phyloP scores from a whole-genome alignment of 257 asterid species.

The Gentiana macrophylla region DNA sequence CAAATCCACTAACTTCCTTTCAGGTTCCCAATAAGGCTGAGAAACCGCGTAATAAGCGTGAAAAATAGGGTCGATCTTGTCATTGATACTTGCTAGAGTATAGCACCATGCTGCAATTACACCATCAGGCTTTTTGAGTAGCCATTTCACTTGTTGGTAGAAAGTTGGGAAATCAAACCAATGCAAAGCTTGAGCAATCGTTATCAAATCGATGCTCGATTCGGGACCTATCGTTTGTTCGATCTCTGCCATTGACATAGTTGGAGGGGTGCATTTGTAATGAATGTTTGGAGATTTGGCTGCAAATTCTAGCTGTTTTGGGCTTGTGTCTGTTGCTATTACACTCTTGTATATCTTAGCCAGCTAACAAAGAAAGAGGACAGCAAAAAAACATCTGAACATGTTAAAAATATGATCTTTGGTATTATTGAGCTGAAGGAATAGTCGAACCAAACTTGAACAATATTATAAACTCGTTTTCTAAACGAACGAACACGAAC shows the following conservation, averaged over 20 bases:
- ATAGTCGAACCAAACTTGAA: no score
- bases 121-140: constrained; percentile 52
- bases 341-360: constrained; percentile 44
- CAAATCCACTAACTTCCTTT: no score
- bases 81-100: constrained; percentile 38
- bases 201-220: constrained; percentile 39
- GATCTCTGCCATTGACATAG: constrained; percentile 40
- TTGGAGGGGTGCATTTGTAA: constrained; percentile 48
- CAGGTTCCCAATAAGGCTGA: constrained; percentile 34
- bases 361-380: constrained; percentile 22
- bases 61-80: constrained; percentile 32
- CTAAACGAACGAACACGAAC: no score
- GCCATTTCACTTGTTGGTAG: constrained; percentile 45
- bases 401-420: no score
- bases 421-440: no score
- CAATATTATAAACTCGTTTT: no score
- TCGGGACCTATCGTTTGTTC: constrained; percentile 25
- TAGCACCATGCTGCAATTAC: constrained; percentile 82
- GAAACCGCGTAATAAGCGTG: constrained; percentile 18
- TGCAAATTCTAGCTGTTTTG: constrained; percentile 54
- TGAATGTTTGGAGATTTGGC: constrained; percentile 38
- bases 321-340: constrained; percentile 61
- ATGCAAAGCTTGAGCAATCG: constrained; percentile 65
- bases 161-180: constrained; percentile 63
- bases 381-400: background rate